Evolutionary conservation across 495 filamentous ascomycete genomes (phyloP), one percentile per base, ranked within the genome.

Genomic region (Penicillium flavigenum): DNA sequence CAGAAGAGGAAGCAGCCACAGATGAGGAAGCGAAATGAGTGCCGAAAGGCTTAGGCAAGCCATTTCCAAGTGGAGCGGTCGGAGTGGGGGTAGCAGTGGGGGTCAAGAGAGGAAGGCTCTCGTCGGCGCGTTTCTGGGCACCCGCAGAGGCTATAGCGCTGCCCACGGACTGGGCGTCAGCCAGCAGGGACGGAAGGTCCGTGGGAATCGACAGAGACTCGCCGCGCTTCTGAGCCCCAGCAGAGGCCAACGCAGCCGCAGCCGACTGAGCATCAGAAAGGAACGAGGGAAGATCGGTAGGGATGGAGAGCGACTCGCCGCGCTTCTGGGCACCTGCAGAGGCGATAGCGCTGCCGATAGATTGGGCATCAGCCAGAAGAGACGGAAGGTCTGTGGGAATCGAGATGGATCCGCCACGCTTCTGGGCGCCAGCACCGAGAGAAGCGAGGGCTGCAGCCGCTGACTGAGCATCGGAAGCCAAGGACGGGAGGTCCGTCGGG

Each of bases 251-350:
- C 12, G 51, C 56, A 17, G 43, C 51, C 6, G 36, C 55, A 27
- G 48, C 42, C 3, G 60, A 51, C 41, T 59, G 36, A 17, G 60
- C 60, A 12, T 62, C 60, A 7, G 60, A 56, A 6, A 54, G 22
- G 10, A 62, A 31, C 12, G 60, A 62, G 3, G 60, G 47, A 0
- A 62, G 56, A 36, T 57, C 56, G 17, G 56, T 64, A 17, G 63
- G 63, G n/a, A 65, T 46, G 3, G 57, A 34, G 3, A 62, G 52
- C 24, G 52, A 54, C 5, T 51, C 54, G 10, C 43, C 56, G 10
- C 58, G 58, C 61, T 63, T 66, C 20, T 56, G 38, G 4, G 52
- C 32, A 17, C 43, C 58, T 1, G 17, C 27, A 16, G 58, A 56
- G 4, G 58, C 51, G 1, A 60, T 20, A 11, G 58, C 58, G 4